Percentiles rank a stretch among this genome's conserved stretches.
These are phyloP conservation scores for Hypsizygus ulmarius DNA, from an alignment of 1,284 basidiomycete genomes.

Conservation along the genomic window DNA sequence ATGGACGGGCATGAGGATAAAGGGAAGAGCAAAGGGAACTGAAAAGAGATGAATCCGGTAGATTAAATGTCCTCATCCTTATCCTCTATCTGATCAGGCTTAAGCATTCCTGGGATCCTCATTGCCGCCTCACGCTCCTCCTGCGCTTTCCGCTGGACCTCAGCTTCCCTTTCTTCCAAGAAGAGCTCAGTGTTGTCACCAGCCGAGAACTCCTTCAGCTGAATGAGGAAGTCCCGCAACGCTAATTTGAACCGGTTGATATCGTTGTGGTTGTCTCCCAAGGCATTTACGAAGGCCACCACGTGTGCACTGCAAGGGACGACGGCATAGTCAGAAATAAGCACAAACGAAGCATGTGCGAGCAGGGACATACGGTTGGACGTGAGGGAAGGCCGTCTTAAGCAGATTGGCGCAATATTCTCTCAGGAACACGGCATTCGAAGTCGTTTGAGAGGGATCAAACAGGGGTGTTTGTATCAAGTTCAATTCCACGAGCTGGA, in stretches of 20 bases:
- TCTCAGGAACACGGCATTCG: conserved; percentile 82
- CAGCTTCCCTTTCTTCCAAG: conserved; percentile 94
- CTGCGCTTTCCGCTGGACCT: conserved; percentile 62
- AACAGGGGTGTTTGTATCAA: conserved; percentile 84
- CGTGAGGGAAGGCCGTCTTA: conserved; percentile 86
- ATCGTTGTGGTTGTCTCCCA: conserved; percentile 87
- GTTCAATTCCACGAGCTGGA: conserved; percentile 88
- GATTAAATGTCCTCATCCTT: conserved; percentile 80
- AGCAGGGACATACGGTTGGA: conserved; percentile 64
- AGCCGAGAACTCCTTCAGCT: conserved; percentile 86
- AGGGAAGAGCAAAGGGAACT: conserved; percentile 18
- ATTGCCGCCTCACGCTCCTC: conserved; percentile 88
- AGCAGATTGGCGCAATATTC: conserved; percentile 89
- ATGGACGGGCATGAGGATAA: conserved; percentile 21
- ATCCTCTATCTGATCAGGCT: conserved; percentile 92
- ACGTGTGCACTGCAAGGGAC: conserved; percentile 58
- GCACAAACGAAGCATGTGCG: conserved; percentile 7
- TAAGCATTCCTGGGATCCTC: conserved; percentile 98
- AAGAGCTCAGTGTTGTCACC: conserved; percentile 73
- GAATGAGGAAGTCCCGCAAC: conserved; percentile 90
- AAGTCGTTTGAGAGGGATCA: conserved; percentile 75
- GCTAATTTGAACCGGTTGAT: conserved; percentile 92
- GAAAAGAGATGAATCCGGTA: conserved; percentile 21
- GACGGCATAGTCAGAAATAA: background rate
- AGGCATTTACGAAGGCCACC: conserved; percentile 73